These are phyloP conservation scores for Suhomyces canberraensis DNA, from an alignment of 805 yeast genomes.

Conservation along the genomic window DNA sequence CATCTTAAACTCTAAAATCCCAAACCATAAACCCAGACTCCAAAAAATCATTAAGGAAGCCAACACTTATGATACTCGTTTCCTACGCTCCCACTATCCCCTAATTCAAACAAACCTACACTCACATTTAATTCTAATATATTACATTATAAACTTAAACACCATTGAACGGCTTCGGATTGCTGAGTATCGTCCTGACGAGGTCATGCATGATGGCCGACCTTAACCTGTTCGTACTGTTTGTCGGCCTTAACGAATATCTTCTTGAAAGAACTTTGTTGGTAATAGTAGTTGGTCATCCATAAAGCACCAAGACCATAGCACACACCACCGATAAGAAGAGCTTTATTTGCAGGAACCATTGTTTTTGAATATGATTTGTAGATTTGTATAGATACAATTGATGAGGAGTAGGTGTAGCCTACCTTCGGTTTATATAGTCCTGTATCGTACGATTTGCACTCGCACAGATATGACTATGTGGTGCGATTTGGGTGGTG, in stretches of 20 bases:
- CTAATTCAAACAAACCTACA: too few relatives aligned
- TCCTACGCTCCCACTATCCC: too few relatives aligned
- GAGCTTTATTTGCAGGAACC: constrained; percentile 19
- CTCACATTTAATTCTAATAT: too few relatives aligned
- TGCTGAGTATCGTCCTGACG: not conserved
- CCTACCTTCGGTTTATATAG: constrained; percentile 1
- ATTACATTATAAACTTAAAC: not conserved
- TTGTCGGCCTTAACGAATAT: constrained; percentile 30
- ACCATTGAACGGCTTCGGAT: not conserved
- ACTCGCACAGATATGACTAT: too few relatives aligned
- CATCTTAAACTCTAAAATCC: too few relatives aligned
- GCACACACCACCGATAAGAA: constrained; percentile 28
- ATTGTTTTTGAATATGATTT: not conserved
- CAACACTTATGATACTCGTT: too few relatives aligned
- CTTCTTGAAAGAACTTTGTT: constrained; percentile 25
- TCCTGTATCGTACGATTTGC: not conserved
- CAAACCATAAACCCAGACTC: too few relatives aligned
- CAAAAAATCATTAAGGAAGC: too few relatives aligned
- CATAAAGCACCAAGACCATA: constrained; percentile 32
- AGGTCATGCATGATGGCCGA: constrained; percentile 19
- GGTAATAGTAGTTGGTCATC: constrained; percentile 33
- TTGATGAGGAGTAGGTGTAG: too few relatives aligned
- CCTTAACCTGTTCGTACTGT: constrained; percentile 23
- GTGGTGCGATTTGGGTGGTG: not conserved
- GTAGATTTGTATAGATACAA: not conserved